These are phyloP conservation scores for Exophiala lecanii-corni DNA, from an alignment of 2,329 filamentous ascomycete species.

Conservation along the genomic window DNA sequence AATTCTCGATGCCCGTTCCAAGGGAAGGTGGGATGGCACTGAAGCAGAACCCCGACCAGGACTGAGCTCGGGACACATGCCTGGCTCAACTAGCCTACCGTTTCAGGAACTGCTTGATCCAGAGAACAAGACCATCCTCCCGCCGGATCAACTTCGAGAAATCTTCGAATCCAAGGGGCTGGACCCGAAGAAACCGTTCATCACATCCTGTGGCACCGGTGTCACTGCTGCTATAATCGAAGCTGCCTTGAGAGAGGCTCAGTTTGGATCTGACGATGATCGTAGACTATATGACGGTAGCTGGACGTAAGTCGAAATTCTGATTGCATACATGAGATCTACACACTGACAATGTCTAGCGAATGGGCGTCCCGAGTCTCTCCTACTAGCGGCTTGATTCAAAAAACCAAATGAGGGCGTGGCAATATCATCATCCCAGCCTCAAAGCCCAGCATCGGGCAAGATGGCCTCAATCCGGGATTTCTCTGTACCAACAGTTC, in stretches of 20 bases:
- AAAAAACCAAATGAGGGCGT: conserved; percentile 4
- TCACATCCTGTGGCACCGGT: conserved; percentile 86
- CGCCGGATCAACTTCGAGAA: conserved; percentile 65
- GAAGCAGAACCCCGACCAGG: conserved; percentile 83
- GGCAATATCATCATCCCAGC: too few species aligned
- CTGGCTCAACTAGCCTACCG: conserved; percentile 77
- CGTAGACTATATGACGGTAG: conserved; percentile 89
- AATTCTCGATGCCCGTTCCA: conserved; percentile 79
- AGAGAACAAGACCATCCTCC: conserved; percentile 72
- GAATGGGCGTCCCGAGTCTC: conserved; percentile 50
- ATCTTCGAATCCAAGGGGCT: conserved; percentile 77
- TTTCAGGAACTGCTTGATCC: conserved; percentile 76
- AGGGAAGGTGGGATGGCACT: conserved; percentile 73
- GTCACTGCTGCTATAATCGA: conserved; percentile 92
- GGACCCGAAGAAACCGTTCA: conserved; percentile 72
- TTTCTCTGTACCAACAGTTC: too few species aligned
- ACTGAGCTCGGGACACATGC: conserved; percentile 85
- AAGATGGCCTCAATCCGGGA: too few species aligned
- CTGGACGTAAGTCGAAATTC: conserved; percentile 72
- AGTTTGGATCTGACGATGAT: conserved; percentile 62
- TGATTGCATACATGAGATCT: not conserved
- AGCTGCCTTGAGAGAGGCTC: conserved; percentile 74
- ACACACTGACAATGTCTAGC: conserved; percentile 25
- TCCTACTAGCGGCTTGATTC: conserved; percentile 42
- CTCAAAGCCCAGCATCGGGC: too few species aligned